Base-by-base conservation (phyloP, 73 alveolate species). In the Halteria grandinella region DNA sequence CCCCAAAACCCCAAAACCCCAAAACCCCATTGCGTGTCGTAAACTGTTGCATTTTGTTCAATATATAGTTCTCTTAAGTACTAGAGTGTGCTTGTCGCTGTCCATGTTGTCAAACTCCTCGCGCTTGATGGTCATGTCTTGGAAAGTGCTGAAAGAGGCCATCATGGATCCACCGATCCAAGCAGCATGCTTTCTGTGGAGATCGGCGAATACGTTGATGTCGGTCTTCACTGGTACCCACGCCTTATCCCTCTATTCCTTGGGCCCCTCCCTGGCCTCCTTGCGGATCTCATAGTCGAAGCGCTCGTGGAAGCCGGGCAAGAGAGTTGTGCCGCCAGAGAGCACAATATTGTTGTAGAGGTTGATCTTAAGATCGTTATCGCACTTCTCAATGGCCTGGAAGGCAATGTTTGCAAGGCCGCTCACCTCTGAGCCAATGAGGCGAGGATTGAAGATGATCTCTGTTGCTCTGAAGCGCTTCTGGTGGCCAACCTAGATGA, bases 161-260 rank as follows among this genome's bases (percentile, higher is more conserved):
- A 91, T 75, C 97, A 92, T 92, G 33, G 91, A 63, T 53, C 94
- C 95, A 33, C 98, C 94, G 36, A 89, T 86, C 94, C 94, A 86
- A 24, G 91, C 89, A 17, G 92, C 86, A 74, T 83, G 72, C 53
- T 71, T 72, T 59, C 98, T 85, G 57, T 76, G 89, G 43, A 85
- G 76, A 40, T 92, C 96, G 21, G 96, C 92, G 54, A 55, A 71
- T 17, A 91, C 89, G 24, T 69, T 72, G 49, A 69, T 86, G 75
- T 85, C 93, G 40, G 90, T 89, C 86, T 55, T 86, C 41, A n/a
- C n/a, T n/a, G n/a, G n/a, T n/a, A n/a, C n/a, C n/a, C n/a, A n/a
- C n/a, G n/a, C n/a, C n/a, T n/a, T n/a, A n/a, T n/a, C n/a, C n/a
- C n/a, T n/a, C n/a, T n/a, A n/a, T n/a, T n/a, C n/a, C n/a, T n/a